Evolutionary conservation across 257 asterid species (phyloP).

Genomic region (Rauvolfia tetraphylla): DNA sequence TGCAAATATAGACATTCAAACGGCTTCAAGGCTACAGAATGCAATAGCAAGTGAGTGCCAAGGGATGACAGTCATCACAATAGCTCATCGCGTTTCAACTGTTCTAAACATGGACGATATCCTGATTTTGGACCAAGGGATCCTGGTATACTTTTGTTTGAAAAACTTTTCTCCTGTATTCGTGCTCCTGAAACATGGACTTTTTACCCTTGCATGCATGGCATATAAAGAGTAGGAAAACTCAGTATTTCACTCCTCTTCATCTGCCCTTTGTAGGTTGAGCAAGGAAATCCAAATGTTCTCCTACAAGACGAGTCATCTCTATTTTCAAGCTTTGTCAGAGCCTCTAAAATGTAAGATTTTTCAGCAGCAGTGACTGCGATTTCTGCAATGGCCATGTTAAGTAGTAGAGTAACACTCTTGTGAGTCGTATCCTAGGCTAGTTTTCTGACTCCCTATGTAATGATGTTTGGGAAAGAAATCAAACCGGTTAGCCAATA

Average conservation of each 20-base stretch:
- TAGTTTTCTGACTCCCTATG: background rate
- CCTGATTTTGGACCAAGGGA: constrained; percentile 74
- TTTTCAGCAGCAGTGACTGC: background rate
- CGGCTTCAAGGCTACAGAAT: constrained; percentile 74
- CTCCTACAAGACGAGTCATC: constrained; percentile 32
- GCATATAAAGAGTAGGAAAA: background rate
- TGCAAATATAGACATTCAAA: constrained; percentile 76
- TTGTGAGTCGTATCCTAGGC: background rate
- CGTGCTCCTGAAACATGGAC: background rate
- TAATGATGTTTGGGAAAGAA: background rate
- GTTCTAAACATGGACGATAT: constrained; percentile 66
- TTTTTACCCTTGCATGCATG: background rate
- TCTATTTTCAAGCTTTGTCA: constrained; percentile 37
- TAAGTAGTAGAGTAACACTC: background rate
- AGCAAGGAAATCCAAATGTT: constrained; percentile 40
- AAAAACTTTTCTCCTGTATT: background rate
- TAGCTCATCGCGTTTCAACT: constrained; percentile 91
- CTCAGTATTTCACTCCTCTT: background rate
- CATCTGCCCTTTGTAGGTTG: constrained; percentile 27
- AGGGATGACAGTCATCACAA: constrained; percentile 60
- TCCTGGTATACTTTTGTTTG: constrained; percentile 40
- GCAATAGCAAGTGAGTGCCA: constrained; percentile 55
- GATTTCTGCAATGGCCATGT: background rate
- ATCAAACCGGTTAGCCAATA: too few species aligned
- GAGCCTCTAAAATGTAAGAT: constrained; percentile 37